Base-by-base conservation (phyloP, 441 rosid species). In the Brassica balearica region DNA sequence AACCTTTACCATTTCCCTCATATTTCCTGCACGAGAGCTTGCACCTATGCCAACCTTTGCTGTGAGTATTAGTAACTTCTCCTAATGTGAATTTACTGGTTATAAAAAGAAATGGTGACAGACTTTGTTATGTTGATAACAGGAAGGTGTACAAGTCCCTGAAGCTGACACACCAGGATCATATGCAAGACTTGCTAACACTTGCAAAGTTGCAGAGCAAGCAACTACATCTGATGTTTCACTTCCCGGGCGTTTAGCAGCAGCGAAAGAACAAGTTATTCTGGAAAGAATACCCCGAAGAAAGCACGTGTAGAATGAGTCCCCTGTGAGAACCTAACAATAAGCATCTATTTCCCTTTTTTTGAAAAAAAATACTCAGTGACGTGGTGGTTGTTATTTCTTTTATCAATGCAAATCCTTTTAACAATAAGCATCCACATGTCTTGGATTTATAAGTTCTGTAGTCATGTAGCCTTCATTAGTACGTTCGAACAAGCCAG, bases 221-320 rank as follows among this genome's bases (percentile, higher is more conserved):
- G 56, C 8, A n/a, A 51, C 56, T 14, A 51, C 56, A 51, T 14
- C 56, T 51, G 56, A 51, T 51, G 56, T n/a, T 48, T 51, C 56
- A 51, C 19, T 51, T 51, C 56, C 8, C 56, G 56, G 56, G 6
- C 8, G 56, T 51, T 51, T 51, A n/a, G 2, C 56, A 51, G 8
- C 56, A 51, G 8, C 56, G 6, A 51, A 43, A 43, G 51, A 3
- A 43, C 51, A 43, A 43, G 51, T 43, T 43, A 4, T 10, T 10
- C 51, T 43, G 51, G 51, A 43, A 43, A 43, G 51, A 43, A 43
- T 43, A n/a, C 51, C 51, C 51, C 4, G n/a, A 43, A 43, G 51
- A 43, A 43, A 43, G 51, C 51, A 43, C 51, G 2, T 43, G 51
- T 3, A 4, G 51, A 43, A 43, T 43, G 51, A 43, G n/a, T 43